phyloP scores from a whole-genome alignment of 805 yeast species.

The Metschnikowia reukaufii region DNA sequence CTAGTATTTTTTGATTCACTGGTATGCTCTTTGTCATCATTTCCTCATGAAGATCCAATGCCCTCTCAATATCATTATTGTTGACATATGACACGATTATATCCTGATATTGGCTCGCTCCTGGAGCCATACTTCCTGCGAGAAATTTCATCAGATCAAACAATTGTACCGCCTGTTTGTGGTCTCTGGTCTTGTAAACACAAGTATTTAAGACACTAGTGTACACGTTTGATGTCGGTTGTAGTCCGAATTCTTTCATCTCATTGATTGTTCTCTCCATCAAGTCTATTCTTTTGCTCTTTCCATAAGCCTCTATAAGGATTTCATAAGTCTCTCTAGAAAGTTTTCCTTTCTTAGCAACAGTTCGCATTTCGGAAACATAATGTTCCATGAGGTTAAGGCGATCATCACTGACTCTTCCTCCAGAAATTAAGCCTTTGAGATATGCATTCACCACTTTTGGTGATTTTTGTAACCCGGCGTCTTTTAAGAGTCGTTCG shows the following conservation, averaged over 20 bases:
- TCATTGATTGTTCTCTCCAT: slow-evolving; percentile 39
- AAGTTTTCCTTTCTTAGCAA: slow-evolving; percentile 25
- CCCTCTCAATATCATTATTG: slow-evolving; percentile 66
- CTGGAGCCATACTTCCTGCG: slow-evolving; percentile 66
- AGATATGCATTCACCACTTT: slow-evolving; percentile 40
- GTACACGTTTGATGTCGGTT: slow-evolving; percentile 48
- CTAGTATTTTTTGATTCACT: slow-evolving; percentile 39
- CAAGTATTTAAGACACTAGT: slow-evolving; percentile 62
- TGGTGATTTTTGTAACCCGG: slow-evolving; percentile 30
- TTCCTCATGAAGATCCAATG: slow-evolving; percentile 73
- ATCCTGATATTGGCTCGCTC: slow-evolving; percentile 63
- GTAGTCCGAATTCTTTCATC: slow-evolving; percentile 38
- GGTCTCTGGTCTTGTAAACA: slow-evolving; percentile 49
- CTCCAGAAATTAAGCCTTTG: slow-evolving; percentile 31
- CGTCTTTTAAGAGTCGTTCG: slow-evolving; percentile 32
- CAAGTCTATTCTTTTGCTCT: slow-evolving; percentile 34
- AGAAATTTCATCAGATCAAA: slow-evolving; percentile 87
- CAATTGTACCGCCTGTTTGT: slow-evolving; percentile 62
- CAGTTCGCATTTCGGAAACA: slow-evolving; percentile 25
- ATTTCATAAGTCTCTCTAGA: slow-evolving; percentile 44
- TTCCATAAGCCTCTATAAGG: slow-evolving; percentile 47
- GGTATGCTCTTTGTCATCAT: slow-evolving; percentile 41
- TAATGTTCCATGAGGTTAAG: slow-evolving; percentile 33
- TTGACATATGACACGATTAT: slow-evolving; percentile 67
- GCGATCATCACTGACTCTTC: slow-evolving; percentile 21